A percentile compares a stretch with the other conserved stretches of the same genome.
Evolutionary conservation across 1,139 yeast genomes (phyloP).

Genomic region (Petasospora rhodanensis): DNA sequence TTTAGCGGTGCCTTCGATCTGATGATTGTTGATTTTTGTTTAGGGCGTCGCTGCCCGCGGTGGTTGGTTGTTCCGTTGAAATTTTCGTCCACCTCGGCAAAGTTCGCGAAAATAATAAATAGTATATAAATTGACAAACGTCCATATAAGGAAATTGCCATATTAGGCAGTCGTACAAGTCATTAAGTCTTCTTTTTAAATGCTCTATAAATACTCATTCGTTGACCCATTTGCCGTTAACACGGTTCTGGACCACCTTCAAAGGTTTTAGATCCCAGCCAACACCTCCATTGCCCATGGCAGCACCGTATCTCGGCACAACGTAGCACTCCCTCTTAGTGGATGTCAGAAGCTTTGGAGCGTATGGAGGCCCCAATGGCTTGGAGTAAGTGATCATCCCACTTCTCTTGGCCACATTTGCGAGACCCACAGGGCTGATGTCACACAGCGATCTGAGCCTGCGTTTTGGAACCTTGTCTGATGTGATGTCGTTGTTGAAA

Average conservation of each 20-base stretch:
- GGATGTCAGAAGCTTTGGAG: conserved; percentile 62
- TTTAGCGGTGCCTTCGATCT: neutral
- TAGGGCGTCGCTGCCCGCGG: neutral
- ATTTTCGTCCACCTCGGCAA: too few species aligned
- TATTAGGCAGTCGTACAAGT: too few species aligned
- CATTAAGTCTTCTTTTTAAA: too few species aligned
- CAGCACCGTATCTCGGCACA: conserved; percentile 85
- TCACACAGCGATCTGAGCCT: conserved; percentile 78
- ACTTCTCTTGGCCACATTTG: conserved; percentile 71
- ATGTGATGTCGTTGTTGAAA: conserved; percentile 35
- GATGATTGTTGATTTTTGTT: conserved; percentile 2
- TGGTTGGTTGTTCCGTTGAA: too few species aligned
- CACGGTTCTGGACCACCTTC: conserved; percentile 64
- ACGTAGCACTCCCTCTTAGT: conserved; percentile 83
- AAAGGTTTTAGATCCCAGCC: conserved; percentile 93
- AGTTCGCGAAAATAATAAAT: too few species aligned
- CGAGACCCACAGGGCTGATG: conserved; percentile 66
- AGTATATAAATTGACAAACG: neutral
- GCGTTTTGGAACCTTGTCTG: conserved; percentile 38
- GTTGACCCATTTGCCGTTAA: conserved; percentile 56
- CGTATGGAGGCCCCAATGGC: conserved; percentile 88
- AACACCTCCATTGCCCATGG: conserved; percentile 74
- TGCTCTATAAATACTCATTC: too few species aligned
- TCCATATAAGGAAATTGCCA: neutral
- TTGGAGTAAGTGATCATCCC: conserved; percentile 79